Base-by-base conservation (phyloP, 1,284 basidiomycete species). In the Sanguinoderma infundibulare region DNA sequence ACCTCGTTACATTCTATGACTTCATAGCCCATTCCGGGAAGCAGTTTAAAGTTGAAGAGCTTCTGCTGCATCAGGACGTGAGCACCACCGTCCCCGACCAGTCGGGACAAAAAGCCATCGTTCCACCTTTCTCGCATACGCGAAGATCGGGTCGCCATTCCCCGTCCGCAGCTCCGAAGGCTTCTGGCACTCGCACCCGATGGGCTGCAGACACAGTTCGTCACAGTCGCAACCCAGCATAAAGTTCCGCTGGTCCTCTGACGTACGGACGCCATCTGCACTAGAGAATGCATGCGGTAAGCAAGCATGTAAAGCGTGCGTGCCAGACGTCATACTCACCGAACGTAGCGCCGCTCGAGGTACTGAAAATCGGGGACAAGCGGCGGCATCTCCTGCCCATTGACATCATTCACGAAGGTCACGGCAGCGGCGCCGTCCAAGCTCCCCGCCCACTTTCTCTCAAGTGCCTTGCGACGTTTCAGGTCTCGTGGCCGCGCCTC, bases 1-100 rank as follows among this genome's bases (percentile, higher is more conserved):
- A 85, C 87, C 68, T 78, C 74, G 62, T 87, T 89, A 60, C 87
- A 89, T 69, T 89, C 87, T 7, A 87, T 77, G 15, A 86, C 83
- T 51, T 85, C 82, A 12, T 17, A n/a, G 5, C 38, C 47, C 2
- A 74, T 68, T 2, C 81, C 81, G 12, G 71, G 73, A 7, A 77
- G 75, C 2, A 81, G 68, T 53, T 76, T 72, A 65, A 85, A 83
- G 6, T 74, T 73, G 69, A 83, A 87, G 2, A 82, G 68, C 9
- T 83, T 79, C 87, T 88, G 47, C 47, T 32, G 12, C 20, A n/a
- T 5, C 5, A 9, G 12, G 17, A 22, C 14, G 28, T 50, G 47
- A 50, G 32, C 28, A 50, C 15, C 17, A 4, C n/a, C 2, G 7
- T 22, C 42, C 35, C 35, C 8, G 15, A 36, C 35, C 28, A 32